phyloP scores from a whole-genome alignment of 208 protist genomes.

The Leishmania arabica region DNA sequence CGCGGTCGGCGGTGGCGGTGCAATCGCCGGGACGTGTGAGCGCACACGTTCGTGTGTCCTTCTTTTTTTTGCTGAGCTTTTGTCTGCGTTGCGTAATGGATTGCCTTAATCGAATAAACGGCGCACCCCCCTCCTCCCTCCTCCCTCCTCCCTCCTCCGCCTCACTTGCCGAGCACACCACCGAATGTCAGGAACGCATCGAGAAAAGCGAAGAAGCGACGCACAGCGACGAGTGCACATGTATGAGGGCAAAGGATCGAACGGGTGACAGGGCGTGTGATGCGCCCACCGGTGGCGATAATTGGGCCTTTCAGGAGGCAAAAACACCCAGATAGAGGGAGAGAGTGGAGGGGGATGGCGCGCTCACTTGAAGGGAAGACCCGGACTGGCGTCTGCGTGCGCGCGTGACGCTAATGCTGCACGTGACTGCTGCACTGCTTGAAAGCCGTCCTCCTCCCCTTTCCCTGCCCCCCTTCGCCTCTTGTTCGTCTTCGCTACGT shows the following conservation, averaged over 20 bases:
- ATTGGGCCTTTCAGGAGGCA: not conserved
- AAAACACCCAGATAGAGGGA: not conserved
- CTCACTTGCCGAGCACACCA: not conserved
- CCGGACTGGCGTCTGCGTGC: not conserved
- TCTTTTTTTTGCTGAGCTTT: not conserved
- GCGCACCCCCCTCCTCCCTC: not conserved
- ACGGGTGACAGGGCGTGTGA: not conserved
- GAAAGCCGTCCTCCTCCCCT: not conserved
- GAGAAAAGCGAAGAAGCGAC: not conserved
- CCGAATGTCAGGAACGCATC: not conserved
- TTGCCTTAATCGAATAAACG: conserved; percentile 2
- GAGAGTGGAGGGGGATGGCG: not conserved
- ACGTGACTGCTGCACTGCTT: not conserved
- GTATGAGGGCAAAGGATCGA: not conserved
- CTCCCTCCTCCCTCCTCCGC: not conserved
- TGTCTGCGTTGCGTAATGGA: not conserved
- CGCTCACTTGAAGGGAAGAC: not conserved
- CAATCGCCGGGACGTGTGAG: not conserved
- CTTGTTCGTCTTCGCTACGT: not conserved
- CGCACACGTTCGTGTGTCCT: not conserved
- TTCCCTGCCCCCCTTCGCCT: not conserved
- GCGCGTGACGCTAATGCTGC: not conserved
- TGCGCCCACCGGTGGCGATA: not conserved
- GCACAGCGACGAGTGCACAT: not conserved
- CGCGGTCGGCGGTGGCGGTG: not conserved